Evolutionary conservation across 208 protist genomes (phyloP), one percentile per base, ranked within the genome.

Genomic region (Trypanosoma grayi): DNA sequence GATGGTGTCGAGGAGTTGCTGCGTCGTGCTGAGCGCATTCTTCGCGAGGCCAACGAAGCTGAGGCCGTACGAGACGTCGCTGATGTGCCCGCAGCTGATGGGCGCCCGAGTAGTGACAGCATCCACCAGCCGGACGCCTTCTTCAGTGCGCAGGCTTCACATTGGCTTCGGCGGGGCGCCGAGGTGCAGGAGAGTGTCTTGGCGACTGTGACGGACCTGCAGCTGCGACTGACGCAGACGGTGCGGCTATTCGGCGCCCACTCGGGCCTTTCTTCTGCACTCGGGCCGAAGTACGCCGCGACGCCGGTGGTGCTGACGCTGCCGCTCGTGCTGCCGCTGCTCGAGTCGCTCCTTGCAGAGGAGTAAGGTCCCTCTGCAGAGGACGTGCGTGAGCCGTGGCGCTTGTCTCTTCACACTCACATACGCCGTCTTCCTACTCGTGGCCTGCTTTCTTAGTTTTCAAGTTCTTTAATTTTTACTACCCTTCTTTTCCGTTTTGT

Each of bases 291-390:
- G 33, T 73, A 77, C 59, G 28, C 63, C 13, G 37, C 34, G 22
- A 77, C 70, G 16, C 75, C 79, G 3, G 55, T 77, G 2, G 62
- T 73, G 25, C 67, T 79, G 22, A 61, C 74, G 48, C 59, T 85
- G 16, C 79, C 79, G 4, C 55, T 76, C 18, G 48, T 79, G 5
- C 30, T 75, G n/a, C 45, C 66, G 0, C 25, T 81, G 8, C 33
- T 85, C 28, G 65, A 81, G 48, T 45, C 60, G 0, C 69, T 85
- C 31, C 60, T 80, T 7, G 37, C 41, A 18, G 68, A 73, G 10
- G 43, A 69, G 14, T 73, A 46, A 53, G 9, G 13, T n/a, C n/a
- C n/a, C n/a, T n/a, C n/a, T n/a, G n/a, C n/a, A n/a, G n/a, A n/a
- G n/a, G n/a, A n/a, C n/a, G n/a, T n/a, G n/a, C n/a, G n/a, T n/a